Conservation (phyloP, 1,139 yeast genomes). For the Lodderomyces pseudojiufengensis region DNA sequence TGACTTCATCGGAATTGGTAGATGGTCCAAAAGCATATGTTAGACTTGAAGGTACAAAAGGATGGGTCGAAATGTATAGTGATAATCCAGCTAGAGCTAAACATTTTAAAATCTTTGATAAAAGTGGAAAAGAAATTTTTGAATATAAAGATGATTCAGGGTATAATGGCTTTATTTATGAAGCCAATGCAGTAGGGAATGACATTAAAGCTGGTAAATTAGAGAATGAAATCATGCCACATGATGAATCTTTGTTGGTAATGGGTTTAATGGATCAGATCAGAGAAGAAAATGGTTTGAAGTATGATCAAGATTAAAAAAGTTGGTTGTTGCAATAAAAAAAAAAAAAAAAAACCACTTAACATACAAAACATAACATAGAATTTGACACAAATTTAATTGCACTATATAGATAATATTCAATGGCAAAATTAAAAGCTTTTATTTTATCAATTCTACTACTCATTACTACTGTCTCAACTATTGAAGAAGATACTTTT, state of each 20-base stretch:
- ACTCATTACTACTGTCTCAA: neutral
- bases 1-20: slow-evolving; percentile 30
- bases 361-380: too few species aligned
- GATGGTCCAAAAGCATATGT: slow-evolving; percentile 30
- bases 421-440: too few species aligned
- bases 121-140: slow-evolving; percentile 18
- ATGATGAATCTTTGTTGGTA: slow-evolving; percentile 41
- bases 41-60: slow-evolving; percentile 39
- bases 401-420: too few species aligned
- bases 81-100: slow-evolving; percentile 34
- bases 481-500: too few species aligned
- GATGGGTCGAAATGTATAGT: slow-evolving; percentile 31
- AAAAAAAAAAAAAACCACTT: neutral
- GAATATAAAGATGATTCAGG: slow-evolving; percentile 28
- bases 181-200: slow-evolving; percentile 49
- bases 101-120: slow-evolving; percentile 26
- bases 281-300: slow-evolving; percentile 38
- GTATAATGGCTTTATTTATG: slow-evolving; percentile 46
- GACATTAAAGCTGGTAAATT: slow-evolving; percentile 34
- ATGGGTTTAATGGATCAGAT: slow-evolving; percentile 44
- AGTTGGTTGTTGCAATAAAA: slow-evolving; percentile 5
- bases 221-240: slow-evolving; percentile 36
- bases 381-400: too few species aligned
- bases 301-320: slow-evolving; percentile 36
- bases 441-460: too few species aligned